These are phyloP conservation scores for Malassezia restricta DNA, from an alignment of 1,284 basidiomycete genomes.

Conservation along the genomic window DNA sequence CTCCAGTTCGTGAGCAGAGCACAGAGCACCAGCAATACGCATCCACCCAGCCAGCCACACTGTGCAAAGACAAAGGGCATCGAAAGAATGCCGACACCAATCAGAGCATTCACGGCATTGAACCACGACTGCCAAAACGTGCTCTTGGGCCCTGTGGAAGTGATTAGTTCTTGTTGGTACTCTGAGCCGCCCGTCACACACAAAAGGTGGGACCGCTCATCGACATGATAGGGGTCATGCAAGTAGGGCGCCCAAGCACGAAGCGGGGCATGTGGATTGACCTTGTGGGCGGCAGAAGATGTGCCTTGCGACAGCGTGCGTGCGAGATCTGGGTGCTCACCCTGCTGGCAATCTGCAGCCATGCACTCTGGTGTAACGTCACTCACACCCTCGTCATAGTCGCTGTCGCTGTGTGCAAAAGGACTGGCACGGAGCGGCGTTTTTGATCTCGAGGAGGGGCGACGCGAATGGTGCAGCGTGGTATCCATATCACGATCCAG, in stretches of 20 bases:
- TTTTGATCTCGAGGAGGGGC: not conserved
- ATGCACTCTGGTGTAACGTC: conserved; percentile 4
- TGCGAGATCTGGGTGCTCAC: no score
- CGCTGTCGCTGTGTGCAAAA: not conserved
- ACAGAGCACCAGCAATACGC: conserved; percentile 31
- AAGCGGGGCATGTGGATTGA: not conserved
- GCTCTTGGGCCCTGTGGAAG: conserved; percentile 14
- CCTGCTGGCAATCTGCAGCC: no score
- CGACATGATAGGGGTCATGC: conserved; percentile 21
- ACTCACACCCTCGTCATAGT: conserved; percentile 4
- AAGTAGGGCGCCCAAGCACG: conserved; percentile 16
- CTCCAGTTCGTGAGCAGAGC: conserved; percentile 41
- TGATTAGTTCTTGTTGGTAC: not conserved
- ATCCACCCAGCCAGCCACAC: conserved; percentile 33
- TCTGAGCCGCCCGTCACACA: conserved; percentile 2
- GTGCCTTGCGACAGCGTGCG: no score
- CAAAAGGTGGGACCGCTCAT: conserved; percentile 9
- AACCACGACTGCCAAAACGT: conserved; percentile 43
- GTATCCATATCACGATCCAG: not conserved
- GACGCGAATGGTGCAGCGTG: not conserved
- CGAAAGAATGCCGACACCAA: conserved; percentile 41
- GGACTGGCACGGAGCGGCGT: not conserved
- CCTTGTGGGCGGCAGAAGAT: no score
- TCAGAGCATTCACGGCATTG: conserved; percentile 42
- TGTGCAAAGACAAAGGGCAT: conserved; percentile 39